Conservation (phyloP, 306 rosid genomes). For the Cicer pinnatifidum region DNA sequence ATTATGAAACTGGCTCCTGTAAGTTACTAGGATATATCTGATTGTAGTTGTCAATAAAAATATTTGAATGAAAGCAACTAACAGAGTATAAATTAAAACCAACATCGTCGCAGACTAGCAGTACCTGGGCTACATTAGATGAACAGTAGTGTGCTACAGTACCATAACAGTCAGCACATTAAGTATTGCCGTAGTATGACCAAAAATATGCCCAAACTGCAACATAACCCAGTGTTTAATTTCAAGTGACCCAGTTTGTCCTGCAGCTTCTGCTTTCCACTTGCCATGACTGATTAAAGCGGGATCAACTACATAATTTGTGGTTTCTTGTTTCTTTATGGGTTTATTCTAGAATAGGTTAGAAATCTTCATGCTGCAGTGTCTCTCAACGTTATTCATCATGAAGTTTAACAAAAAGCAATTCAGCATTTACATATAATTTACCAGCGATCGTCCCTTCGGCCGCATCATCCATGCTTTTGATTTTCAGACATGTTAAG, state of each 20-base stretch:
- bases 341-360: conserved; percentile 16
- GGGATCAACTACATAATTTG: neutral
- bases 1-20: conserved; percentile 14
- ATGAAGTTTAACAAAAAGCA: conserved; percentile 12
- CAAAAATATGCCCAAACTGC: neutral
- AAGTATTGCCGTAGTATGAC: neutral
- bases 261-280: conserved; percentile 5
- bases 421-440: neutral
- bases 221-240: neutral
- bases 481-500: neutral
- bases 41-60: neutral
- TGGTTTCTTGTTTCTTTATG: neutral
- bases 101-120: neutral
- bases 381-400: neutral
- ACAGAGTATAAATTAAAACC: neutral
- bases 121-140: neutral
- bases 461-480: neutral
- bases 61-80: neutral
- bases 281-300: conserved; percentile 15
- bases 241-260: neutral
- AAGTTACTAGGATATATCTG: neutral
- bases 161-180: neutral
- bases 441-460: neutral
- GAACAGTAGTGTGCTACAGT: neutral
- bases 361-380: neutral